These are phyloP conservation scores for Nigrospora oryzae DNA, from an alignment of 2,329 filamentous ascomycete species.

Conservation along the genomic window DNA sequence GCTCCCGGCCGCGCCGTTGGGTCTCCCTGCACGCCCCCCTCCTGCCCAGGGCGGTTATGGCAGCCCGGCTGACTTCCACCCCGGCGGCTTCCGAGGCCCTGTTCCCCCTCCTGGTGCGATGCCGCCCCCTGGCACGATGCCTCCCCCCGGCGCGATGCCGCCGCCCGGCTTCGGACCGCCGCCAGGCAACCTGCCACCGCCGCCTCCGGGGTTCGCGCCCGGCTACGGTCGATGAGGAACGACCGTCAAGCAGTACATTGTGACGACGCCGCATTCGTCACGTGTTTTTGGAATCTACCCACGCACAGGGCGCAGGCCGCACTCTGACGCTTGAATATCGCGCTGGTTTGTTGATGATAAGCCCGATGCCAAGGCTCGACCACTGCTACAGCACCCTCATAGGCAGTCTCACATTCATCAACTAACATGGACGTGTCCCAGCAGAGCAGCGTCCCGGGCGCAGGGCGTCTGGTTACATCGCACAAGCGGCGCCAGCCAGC, in stretches of 20 bases:
- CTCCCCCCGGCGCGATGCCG: constrained; percentile 13
- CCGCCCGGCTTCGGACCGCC: constrained; percentile 36
- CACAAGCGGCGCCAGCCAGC: too few relatives aligned
- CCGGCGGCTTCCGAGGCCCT: constrained; percentile 38
- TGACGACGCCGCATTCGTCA: too few relatives aligned
- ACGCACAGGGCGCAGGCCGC: too few relatives aligned
- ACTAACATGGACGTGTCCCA: too few relatives aligned
- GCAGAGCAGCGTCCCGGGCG: too few relatives aligned
- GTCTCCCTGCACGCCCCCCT: constrained; percentile 58
- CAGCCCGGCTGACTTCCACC: constrained; percentile 48
- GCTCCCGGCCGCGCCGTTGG: constrained; percentile 50
- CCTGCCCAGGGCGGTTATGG: constrained; percentile 60
- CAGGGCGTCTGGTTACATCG: too few relatives aligned
- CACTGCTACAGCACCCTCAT: too few relatives aligned
- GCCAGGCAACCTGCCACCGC: constrained; percentile 8
- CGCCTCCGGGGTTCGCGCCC: constrained; percentile 10
- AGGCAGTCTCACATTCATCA: too few relatives aligned
- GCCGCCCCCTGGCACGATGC: constrained; percentile 14
- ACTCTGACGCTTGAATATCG: too few relatives aligned
- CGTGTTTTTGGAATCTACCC: too few relatives aligned
- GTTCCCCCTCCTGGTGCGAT: constrained; percentile 19
- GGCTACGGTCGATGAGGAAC: background rate
- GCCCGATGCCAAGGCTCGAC: too few relatives aligned
- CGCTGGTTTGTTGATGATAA: too few relatives aligned
- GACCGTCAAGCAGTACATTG: background rate